phyloP scores from a whole-genome alignment of 495 filamentous ascomycete genomes.

The Astrothelium subdiscretum region DNA sequence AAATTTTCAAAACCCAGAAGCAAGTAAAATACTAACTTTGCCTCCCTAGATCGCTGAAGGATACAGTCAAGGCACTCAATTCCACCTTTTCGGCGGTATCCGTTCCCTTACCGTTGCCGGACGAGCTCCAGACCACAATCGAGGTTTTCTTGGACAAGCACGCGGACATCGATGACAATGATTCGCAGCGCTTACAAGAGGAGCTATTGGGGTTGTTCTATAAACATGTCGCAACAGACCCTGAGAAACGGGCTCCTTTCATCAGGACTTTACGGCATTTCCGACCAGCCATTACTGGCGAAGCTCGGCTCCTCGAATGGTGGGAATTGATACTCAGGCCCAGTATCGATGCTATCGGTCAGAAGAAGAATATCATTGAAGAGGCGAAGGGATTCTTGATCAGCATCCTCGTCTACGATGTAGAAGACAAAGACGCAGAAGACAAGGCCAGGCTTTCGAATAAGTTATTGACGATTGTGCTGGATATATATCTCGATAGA shows the following conservation, averaged over 20 bases:
- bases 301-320: slow-evolving; percentile 48
- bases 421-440: slow-evolving; percentile 37
- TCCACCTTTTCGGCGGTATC: slow-evolving; percentile 38
- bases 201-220: slow-evolving; percentile 52
- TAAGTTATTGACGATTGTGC: slow-evolving; percentile 40
- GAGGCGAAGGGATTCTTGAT: slow-evolving; percentile 48
- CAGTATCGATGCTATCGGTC: slow-evolving; percentile 43
- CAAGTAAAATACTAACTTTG: not conserved
- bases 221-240: slow-evolving; percentile 39
- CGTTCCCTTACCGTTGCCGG: slow-evolving; percentile 44
- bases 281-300: slow-evolving; percentile 44
- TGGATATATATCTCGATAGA: slow-evolving; percentile 48
- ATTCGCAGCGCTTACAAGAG: slow-evolving; percentile 51
- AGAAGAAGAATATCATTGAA: slow-evolving; percentile 45
- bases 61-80: slow-evolving; percentile 48
- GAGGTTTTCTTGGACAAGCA: slow-evolving; percentile 51
- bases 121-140: slow-evolving; percentile 45
- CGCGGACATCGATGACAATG: slow-evolving; percentile 42
- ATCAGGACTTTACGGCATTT: slow-evolving; percentile 47
- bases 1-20: not conserved
- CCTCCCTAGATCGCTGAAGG: slow-evolving; percentile 27
- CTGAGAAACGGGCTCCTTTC: slow-evolving; percentile 48
- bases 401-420: slow-evolving; percentile 45
- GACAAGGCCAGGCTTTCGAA: slow-evolving; percentile 31
- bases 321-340: slow-evolving; percentile 52